Evolutionary conservation across 2,329 filamentous ascomycete genomes (phyloP).

Genomic region (Talaromyces sp.): DNA sequence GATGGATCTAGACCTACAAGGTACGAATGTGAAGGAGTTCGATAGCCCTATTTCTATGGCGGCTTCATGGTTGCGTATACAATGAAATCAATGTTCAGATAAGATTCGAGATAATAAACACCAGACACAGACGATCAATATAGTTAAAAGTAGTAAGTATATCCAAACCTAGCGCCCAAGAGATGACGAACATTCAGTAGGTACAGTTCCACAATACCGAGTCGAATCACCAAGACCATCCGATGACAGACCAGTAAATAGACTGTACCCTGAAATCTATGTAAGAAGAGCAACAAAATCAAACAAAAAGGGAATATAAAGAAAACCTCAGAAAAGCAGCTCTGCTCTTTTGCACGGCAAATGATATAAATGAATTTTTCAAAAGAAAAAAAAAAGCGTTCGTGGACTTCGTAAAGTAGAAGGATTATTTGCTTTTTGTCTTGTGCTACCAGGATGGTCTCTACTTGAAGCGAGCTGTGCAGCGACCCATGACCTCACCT

Average conservation of each 20-base stretch:
- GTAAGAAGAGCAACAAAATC: not conserved
- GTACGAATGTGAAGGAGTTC: too few species aligned
- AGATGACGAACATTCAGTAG: not conserved
- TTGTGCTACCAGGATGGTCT: not conserved
- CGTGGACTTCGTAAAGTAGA: conserved; percentile 9
- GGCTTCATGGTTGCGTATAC: too few species aligned
- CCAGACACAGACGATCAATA: not conserved
- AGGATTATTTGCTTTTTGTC: not conserved
- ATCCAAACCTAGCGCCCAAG: conserved; percentile 2
- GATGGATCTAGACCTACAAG: too few species aligned
- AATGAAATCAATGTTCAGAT: too few species aligned
- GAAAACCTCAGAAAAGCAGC: not conserved
- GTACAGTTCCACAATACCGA: not conserved
- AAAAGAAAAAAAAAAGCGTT: conserved; percentile 7
- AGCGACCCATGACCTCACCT: conserved; percentile 97
- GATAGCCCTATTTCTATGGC: too few species aligned
- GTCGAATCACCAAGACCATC: not conserved
- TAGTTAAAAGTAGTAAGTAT: not conserved
- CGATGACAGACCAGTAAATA: not conserved
- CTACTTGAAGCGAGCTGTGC: conserved; percentile 78
- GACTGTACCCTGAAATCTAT: conserved; percentile 1
- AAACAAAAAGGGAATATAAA: conserved; percentile 2
- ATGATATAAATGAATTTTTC: conserved; percentile 6
- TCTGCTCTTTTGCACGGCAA: not conserved
- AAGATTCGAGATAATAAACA: not conserved